Evolutionary conservation across 805 yeast species (phyloP), one percentile per base, ranked within the genome.

Genomic region (Candida chilensis): DNA sequence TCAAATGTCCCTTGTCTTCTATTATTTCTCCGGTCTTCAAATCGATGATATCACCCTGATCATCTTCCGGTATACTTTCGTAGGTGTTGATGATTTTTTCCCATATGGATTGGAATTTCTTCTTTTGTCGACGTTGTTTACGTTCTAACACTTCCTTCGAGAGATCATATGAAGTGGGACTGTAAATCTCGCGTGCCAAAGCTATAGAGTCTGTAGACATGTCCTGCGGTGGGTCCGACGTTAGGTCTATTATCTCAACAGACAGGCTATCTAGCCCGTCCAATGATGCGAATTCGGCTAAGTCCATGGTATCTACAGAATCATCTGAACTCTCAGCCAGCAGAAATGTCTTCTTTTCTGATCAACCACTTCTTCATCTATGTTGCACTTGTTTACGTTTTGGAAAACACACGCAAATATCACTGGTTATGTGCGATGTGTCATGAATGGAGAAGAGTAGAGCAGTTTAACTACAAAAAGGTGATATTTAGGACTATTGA

Each of bases 1-100:
- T 52, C 15, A 83, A 41, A 49, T 83, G 94, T 2, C 94, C 94
- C 31, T 71, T 66, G 41, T 83, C 87, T 19, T 59, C 68, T 2
- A 76, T 48, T 2, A 83, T 67, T 33, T 67, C 60, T 1, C 90
- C 88, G 0, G 86, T 74, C 7, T 47, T 44, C 15, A 83, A 42
- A 45, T 83, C 87, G n/a, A 78, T 53, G 16, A 75, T 61, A 45
- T 78, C 87, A 22, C 82, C 78, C 31, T 74, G 76, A 12, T 59
- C 58, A 4, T 58, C 56, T 20, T 67, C 67, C 30, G 64, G 64
- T 29, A 71, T 64, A 3, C 37, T 32, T 3, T 71, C 56, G 43
- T 77, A 75, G 42, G 68, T 71, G 2, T 60, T 48, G 5, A 78
- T 62, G 17, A 78, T 71, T 10, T 58, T 53, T 15, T 60, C 54